Evolutionary conservation across 768 basidiomycete genomes (phyloP).

Genomic region (Mycena epipterygia): DNA sequence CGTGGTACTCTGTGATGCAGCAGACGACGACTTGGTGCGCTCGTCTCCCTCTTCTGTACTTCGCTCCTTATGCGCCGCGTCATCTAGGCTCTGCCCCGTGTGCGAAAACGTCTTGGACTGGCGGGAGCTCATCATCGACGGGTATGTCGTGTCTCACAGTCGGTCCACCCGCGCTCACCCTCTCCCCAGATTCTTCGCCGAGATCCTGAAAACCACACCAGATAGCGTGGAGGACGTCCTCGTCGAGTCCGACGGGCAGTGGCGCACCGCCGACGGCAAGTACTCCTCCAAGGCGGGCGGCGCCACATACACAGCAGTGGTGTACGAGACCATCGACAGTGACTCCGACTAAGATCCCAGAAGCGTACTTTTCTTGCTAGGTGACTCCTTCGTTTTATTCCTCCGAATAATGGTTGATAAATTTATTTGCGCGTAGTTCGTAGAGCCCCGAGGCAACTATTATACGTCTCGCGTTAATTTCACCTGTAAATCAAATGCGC

Average conservation of each 20-base stretch:
- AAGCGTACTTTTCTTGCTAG: too few species aligned
- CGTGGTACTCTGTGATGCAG: conserved; percentile 82
- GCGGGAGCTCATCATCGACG: conserved; percentile 78
- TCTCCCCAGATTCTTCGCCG: conserved; percentile 68
- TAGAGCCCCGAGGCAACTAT: too few species aligned
- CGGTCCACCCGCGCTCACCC: conserved; percentile 9
- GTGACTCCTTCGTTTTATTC: too few species aligned
- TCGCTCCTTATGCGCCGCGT: neutral
- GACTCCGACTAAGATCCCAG: neutral
- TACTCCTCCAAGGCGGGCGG: conserved; percentile 57
- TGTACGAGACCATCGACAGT: neutral
- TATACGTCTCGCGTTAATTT: too few species aligned
- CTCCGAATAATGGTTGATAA: too few species aligned
- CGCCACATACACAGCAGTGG: neutral
- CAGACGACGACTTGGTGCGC: conserved; percentile 76
- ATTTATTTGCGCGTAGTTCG: too few species aligned
- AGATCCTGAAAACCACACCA: conserved; percentile 70
- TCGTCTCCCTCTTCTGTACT: neutral
- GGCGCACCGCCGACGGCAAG: conserved; percentile 79
- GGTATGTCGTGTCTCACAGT: conserved; percentile 53
- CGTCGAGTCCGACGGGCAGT: conserved; percentile 80
- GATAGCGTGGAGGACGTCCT: conserved; percentile 77
- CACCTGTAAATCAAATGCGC: too few species aligned
- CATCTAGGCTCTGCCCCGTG: conserved; percentile 72
- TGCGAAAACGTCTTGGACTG: conserved; percentile 73